phyloP scores from a whole-genome alignment of 2,329 filamentous ascomycete genomes.

The Rhexocercosporidium sp. region DNA sequence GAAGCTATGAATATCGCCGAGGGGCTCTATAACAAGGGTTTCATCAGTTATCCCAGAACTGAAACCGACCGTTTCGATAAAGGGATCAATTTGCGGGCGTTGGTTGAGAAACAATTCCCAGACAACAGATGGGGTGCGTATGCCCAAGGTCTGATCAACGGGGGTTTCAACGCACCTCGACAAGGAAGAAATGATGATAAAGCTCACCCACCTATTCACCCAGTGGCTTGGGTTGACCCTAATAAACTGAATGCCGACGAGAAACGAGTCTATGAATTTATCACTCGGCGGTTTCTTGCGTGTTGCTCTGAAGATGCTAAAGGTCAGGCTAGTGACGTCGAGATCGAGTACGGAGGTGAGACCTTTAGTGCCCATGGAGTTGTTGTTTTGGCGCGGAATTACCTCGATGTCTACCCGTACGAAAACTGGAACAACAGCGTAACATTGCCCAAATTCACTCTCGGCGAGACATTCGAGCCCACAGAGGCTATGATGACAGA shows the following conservation, averaged over 20 bases:
- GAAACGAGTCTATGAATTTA: conserved; percentile 86
- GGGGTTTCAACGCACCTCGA: conserved; percentile 80
- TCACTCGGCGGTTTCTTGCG: conserved; percentile 88
- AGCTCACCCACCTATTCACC: conserved; percentile 96
- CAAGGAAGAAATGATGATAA: conserved; percentile 91
- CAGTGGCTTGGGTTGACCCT: conserved; percentile 80
- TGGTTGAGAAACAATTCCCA: conserved; percentile 84
- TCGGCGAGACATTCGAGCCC: conserved; percentile 84
- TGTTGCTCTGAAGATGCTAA: conserved; percentile 95
- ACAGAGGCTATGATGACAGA: conserved; percentile 88
- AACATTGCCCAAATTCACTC: conserved; percentile 77
- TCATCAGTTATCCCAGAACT: conserved; percentile 96
- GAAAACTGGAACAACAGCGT: conserved; percentile 94
- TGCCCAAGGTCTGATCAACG: conserved; percentile 75
- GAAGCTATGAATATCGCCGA: conserved; percentile 90
- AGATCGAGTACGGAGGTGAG: conserved; percentile 84
- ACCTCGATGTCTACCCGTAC: conserved; percentile 93
- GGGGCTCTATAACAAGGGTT: conserved; percentile 87
- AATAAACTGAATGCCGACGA: conserved; percentile 67
- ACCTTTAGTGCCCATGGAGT: conserved; percentile 82
- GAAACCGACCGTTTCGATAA: conserved; percentile 96
- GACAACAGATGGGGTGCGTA: conserved; percentile 81
- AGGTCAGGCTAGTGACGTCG: conserved; percentile 85
- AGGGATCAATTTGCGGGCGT: conserved; percentile 79
- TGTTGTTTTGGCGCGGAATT: conserved; percentile 86